Percentiles rank a stretch among this genome's conserved stretches.
phyloP scores from a whole-genome alignment of 768 basidiomycete species.

The Tylopilus balloui region DNA sequence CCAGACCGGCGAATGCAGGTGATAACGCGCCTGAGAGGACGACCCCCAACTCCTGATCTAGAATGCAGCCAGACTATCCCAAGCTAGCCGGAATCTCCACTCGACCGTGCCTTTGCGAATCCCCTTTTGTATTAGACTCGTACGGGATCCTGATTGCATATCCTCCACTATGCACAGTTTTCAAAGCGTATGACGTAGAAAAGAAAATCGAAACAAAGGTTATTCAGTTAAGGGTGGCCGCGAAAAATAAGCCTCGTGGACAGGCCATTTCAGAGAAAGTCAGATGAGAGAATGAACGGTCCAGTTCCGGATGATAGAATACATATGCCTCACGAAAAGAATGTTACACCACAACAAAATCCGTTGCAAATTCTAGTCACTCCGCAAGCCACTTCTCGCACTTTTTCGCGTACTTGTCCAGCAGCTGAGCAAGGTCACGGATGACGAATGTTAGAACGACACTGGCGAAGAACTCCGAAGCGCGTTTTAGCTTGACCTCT shows the following conservation, averaged over 20 bases:
- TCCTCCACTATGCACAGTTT: conserved; percentile 17
- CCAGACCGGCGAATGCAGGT: conserved; percentile 59
- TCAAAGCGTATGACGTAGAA: conserved; percentile 25
- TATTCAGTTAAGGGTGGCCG: conserved; percentile 6
- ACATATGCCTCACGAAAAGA: conserved; percentile 28
- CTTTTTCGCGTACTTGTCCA: conserved; percentile 93
- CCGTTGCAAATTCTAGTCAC: conserved; percentile 35
- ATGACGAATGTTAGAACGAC: conserved; percentile 89
- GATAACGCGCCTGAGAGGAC: conserved; percentile 53
- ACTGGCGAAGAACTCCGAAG: conserved; percentile 88
- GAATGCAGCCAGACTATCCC: conserved; percentile 21
- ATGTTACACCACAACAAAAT: conserved; percentile 26
- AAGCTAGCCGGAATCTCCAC: background rate
- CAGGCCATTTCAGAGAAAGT: conserved; percentile 11
- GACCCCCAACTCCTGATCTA: conserved; percentile 52
- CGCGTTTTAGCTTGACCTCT: conserved; percentile 72
- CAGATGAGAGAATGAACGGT: conserved; percentile 29
- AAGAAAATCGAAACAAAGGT: conserved; percentile 16
- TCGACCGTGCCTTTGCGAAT: background rate
- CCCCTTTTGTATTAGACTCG: conserved; percentile 1
- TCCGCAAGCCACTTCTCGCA: conserved; percentile 91
- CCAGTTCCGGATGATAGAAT: conserved; percentile 35
- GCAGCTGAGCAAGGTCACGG: conserved; percentile 75
- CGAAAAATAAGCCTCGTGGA: conserved; percentile 15
- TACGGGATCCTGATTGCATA: conserved; percentile 1